Conservation (phyloP, 805 yeast species). For the Hanseniaspora thailandica region DNA sequence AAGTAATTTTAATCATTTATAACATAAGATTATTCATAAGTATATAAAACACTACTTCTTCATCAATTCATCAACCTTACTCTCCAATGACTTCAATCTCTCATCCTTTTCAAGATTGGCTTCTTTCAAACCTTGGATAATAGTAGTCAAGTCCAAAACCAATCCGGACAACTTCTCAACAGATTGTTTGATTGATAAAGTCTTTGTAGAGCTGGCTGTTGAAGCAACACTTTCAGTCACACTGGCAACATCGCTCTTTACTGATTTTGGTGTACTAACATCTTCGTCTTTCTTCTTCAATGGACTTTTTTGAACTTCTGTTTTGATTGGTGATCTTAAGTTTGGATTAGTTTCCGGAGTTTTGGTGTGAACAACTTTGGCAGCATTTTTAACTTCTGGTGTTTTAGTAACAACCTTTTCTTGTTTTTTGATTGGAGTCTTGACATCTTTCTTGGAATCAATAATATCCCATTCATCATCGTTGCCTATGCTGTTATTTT, state of each 20-base stretch:
- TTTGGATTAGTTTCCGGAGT: slow-evolving; percentile 15
- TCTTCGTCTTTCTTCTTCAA: slow-evolving; percentile 15
- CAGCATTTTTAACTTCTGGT: slow-evolving; percentile 10
- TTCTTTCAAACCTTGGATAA: slow-evolving; percentile 40
- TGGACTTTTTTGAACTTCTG: slow-evolving; percentile 19
- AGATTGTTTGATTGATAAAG: slow-evolving; percentile 59
- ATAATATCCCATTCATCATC: slow-evolving; percentile 24
- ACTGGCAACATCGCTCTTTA: background rate
- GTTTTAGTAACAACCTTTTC: background rate
- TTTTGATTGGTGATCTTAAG: slow-evolving; percentile 15
- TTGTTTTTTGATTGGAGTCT: slow-evolving; percentile 1
- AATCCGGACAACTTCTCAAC: slow-evolving; percentile 54
- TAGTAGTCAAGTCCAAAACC: slow-evolving; percentile 46
- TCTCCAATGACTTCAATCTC: slow-evolving; percentile 46
- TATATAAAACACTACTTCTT: slow-evolving; percentile 24
- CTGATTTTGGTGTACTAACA: background rate
- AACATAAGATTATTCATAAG: background rate
- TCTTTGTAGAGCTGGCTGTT: slow-evolving; percentile 26
- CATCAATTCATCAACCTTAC: slow-evolving; percentile 46
- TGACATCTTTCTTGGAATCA: slow-evolving; percentile 15
- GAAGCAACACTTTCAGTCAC: background rate
- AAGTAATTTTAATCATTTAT: too few relatives aligned
- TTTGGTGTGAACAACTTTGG: slow-evolving; percentile 6
- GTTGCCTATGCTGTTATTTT: slow-evolving; percentile 21
- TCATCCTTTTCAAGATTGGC: slow-evolving; percentile 56